Percentiles rank a stretch among this genome's conserved stretches.
These are phyloP conservation scores for Cylindrotheca closterium DNA, from an alignment of 108 stramenopile genomes.

Conservation along the genomic window DNA sequence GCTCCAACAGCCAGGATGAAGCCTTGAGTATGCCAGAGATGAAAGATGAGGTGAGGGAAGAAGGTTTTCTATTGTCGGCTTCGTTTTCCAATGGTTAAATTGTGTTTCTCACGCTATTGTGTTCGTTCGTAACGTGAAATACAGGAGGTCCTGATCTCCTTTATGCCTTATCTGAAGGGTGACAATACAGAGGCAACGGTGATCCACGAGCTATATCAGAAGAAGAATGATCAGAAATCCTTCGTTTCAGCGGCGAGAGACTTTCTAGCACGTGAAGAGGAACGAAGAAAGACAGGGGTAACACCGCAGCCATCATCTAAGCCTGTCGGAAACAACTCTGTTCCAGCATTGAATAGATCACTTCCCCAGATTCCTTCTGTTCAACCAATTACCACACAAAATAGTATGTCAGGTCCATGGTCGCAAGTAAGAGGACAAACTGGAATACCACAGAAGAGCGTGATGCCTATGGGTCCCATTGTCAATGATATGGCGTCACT, in stretches of 20 bases:
- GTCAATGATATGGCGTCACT: conserved; percentile 23
- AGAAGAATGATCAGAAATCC: conserved; percentile 43
- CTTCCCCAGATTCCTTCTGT: no score
- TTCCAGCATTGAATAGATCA: neutral
- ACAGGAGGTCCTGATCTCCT: conserved; percentile 67
- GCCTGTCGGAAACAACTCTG: neutral
- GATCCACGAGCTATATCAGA: conserved; percentile 70
- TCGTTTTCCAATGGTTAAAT: no score
- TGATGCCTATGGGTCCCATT: neutral
- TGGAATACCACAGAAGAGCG: neutral
- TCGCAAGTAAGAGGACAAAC: neutral
- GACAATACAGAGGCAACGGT: conserved; percentile 50
- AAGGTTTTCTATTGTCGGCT: neutral
- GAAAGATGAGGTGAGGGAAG: conserved; percentile 28
- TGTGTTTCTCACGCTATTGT: neutral
- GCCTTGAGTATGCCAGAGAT: conserved; percentile 18
- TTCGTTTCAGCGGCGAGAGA: conserved; percentile 59
- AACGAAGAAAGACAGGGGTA: neutral
- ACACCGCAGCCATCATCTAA: neutral
- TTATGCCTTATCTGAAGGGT: conserved; percentile 64
- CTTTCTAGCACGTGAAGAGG: conserved; percentile 37
- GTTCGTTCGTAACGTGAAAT: no score
- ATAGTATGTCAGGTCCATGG: neutral
- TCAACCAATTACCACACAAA: neutral
- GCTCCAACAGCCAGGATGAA: conserved; percentile 4